Evolutionary conservation across 2,329 filamentous ascomycete genomes (phyloP), one percentile per base, ranked within the genome.

Genomic region (Fusarium beomiforme): DNA sequence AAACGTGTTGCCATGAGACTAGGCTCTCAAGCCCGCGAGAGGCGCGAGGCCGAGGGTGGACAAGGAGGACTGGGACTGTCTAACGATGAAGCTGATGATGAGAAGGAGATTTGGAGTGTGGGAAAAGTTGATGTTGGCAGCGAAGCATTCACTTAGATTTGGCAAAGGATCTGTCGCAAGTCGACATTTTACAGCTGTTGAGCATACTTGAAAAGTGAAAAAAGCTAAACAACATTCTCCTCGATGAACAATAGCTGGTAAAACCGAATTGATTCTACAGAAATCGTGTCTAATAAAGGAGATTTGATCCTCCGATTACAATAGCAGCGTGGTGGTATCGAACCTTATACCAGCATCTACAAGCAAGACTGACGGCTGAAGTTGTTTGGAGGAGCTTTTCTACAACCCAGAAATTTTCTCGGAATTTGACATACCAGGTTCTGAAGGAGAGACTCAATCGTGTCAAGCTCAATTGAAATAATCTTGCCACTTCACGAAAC

Each of bases 51-150:
- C 0, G 95, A 98, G 79, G 95, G 95, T 68, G 96, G 95, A 11
- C 88, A 91, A 64, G 95, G 95, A 49, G 94, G 94, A 1, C 79
- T 98, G 53, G 95, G 95, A 1, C 80, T 99, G 76, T 93, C 92
- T 36, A 94, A 93, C 78, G 96, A 99, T 80, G 96, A 99, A 83
- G 85, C 90, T 34, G 96, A 99, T 78, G 96, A 99, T 82, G 94
- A 98, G 85, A 92, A 90, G 81, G 96, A 99, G 84, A 91, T 99
- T 69, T 97, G 94, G 95, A 96, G 93, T 79, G 92, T 99, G 53
- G 96, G 96, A 9, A 95, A 92, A 82, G 90, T 97, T 53, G 95
- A 98, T 60, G 68, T 75, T 49, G 75, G 73, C 26, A 68, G 67
- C 43, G 75, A 76, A 34, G 47, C 68, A n/a, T 76, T 76, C 59